Conservation (phyloP, 148 eudicot genomes). For the Rhododendron williamsianum region DNA sequence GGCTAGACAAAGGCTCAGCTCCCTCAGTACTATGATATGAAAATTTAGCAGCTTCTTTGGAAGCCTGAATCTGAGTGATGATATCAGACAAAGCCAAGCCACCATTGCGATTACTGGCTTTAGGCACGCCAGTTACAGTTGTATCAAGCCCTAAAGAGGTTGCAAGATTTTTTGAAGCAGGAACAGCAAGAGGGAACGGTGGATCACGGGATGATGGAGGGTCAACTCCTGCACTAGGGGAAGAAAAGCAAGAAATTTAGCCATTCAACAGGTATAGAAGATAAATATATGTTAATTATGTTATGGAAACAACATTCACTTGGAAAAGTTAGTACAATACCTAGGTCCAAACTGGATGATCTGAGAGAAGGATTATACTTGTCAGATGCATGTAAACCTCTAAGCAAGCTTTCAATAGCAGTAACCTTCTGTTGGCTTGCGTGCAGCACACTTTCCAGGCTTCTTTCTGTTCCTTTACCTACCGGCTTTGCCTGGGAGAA, state of each 20-base stretch:
- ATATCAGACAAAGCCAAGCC: constrained; percentile 65
- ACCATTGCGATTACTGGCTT: constrained; percentile 67
- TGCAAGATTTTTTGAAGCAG: constrained; percentile 76
- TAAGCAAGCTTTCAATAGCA: constrained; percentile 97
- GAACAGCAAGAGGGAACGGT: constrained; percentile 88
- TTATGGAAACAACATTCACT: not conserved
- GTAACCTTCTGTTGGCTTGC: constrained; percentile 97
- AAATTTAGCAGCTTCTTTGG: constrained; percentile 54
- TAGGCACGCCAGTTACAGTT: constrained; percentile 43
- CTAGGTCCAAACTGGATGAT: constrained; percentile 98
- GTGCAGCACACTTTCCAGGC: constrained; percentile 81
- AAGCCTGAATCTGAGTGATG: constrained; percentile 74
- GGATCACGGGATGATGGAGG: constrained; percentile 99
- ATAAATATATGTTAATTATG: not conserved
- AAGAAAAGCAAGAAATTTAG: not conserved
- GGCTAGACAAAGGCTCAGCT: constrained; percentile 52
- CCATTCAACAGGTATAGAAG: not conserved
- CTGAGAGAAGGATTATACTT: constrained; percentile 38
- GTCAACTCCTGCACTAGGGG: constrained; percentile 94
- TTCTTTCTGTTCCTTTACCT: constrained; percentile 65
- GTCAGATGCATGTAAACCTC: constrained; percentile 77
- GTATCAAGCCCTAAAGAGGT: constrained; percentile 63
- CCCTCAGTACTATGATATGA: constrained; percentile 47
- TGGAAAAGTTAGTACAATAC: constrained; percentile 34
- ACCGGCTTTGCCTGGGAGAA: constrained; percentile 67